These are phyloP conservation scores for Trichoderma atrobrunneum DNA, from an alignment of 2,329 filamentous ascomycete genomes.

Conservation along the genomic window DNA sequence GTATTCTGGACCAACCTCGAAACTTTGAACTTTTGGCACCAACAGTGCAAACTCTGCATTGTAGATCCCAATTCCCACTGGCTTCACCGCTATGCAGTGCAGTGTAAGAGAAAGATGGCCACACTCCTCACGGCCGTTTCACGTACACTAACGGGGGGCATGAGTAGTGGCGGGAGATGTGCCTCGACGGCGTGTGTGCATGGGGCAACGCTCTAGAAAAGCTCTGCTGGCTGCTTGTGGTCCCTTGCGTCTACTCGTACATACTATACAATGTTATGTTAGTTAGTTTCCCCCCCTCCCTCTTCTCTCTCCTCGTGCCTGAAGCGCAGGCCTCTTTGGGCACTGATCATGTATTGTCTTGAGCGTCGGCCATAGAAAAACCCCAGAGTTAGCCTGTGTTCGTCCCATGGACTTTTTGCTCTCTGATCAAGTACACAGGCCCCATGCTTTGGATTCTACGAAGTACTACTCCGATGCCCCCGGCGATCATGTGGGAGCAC, in stretches of 20 bases:
- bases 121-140: neutral
- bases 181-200: neutral
- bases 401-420: neutral
- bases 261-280: neutral
- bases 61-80: slow-evolving; percentile 6
- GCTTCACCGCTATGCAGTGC: neutral
- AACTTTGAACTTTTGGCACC: neutral
- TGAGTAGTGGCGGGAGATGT: neutral
- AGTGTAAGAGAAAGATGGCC: neutral
- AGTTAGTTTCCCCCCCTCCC: neutral
- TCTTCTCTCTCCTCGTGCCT: neutral
- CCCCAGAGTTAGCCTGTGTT: slow-evolving; percentile 6
- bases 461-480: neutral
- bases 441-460: neutral
- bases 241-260: neutral
- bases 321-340: neutral
- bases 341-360: slow-evolving; percentile 11
- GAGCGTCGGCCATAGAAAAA: neutral
- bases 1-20: slow-evolving; percentile 7
- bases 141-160: neutral
- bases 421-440: neutral
- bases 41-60: slow-evolving; percentile 11
- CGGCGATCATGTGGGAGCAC: neutral
- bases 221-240: neutral
- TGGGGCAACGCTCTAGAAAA: slow-evolving; percentile 4